Base-by-base conservation (phyloP, 1,284 basidiomycete species). In the Bjerkandera adusta region DNA sequence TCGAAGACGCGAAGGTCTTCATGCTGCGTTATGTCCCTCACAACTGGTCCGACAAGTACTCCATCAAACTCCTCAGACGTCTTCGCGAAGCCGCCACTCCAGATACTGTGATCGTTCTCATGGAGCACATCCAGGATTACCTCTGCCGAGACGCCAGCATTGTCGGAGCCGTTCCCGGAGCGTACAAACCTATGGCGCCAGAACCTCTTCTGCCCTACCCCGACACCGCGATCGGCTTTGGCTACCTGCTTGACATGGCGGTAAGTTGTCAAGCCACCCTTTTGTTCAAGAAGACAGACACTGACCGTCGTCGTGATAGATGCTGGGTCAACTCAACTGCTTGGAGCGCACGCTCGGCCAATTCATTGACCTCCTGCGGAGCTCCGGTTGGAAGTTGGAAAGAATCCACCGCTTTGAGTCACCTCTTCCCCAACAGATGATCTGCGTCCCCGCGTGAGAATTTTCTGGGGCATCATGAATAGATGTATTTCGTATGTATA, bases 21-120 rank as follows among this genome's bases (percentile, higher is more conserved):
- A n/a, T 63, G 12, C 29, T 66, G 5, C 54, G 59, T 6, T 50
- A 43, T 16, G 54, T 64, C 47, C 40, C 60, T 7, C 63, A 66
- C 54, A 58, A 66, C 48, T 64, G 61, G 62, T 29, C 52, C 6
- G 55, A 64, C 42, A 11, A 18, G 0, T 39, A 51, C 21, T 51
- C 53, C 15, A 18, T 47, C 26, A 39, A 53, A 37, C 61, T 66
- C 44, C 57, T 66, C 12, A 16, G 26, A 10, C 49, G 52, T 4
- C 50, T 65, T 11, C 50, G 61, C 5, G 54, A 45, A 1, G 58
- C 55, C 10, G 59, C 60, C 12, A 18, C 16, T 16, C 45, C 53
- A 6, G 45, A 29, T 5, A 52, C 45, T 21, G 37, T 47, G 38
- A 32, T 54, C 6, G 10, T 55, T 18, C 33, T 54, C 6, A 36